Conservation (phyloP, 352 stramenopile genomes). For the Globisporangium splendens region DNA sequence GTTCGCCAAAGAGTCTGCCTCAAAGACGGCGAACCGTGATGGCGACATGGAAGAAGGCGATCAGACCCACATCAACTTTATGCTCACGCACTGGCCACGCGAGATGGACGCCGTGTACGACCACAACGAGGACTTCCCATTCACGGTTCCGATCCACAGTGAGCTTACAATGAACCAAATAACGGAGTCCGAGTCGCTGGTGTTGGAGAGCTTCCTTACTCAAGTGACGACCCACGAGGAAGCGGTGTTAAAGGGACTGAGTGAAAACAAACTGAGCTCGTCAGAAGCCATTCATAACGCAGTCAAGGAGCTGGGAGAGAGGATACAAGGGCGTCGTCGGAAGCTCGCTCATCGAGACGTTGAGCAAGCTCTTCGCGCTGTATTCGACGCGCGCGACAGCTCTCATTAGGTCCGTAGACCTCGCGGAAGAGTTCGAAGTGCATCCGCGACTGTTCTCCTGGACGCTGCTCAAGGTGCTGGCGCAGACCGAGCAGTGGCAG, state of each 20-base stretch:
- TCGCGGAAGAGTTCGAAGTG: constrained; percentile 40
- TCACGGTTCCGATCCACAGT: constrained; percentile 28
- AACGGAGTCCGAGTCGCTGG: neutral
- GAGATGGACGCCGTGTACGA: constrained; percentile 40
- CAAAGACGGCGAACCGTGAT: neutral
- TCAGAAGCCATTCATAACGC: constrained; percentile 41
- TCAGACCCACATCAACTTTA: constrained; percentile 29
- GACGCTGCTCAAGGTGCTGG: constrained; percentile 37
- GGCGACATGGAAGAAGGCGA: constrained; percentile 14
- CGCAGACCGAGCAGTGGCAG: constrained; percentile 46
- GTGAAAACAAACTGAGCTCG: constrained; percentile 40
- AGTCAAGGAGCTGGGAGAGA: constrained; percentile 27
- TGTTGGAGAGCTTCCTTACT: neutral
- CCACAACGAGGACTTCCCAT: constrained; percentile 29
- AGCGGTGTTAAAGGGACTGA: constrained; percentile 39
- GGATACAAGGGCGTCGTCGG: constrained; percentile 40
- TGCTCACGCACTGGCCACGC: constrained; percentile 49
- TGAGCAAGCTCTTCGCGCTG: constrained; percentile 56
- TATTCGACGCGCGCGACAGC: constrained; percentile 34
- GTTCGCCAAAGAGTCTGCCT: constrained; percentile 13
- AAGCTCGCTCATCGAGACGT: constrained; percentile 47
- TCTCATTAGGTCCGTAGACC: constrained; percentile 29
- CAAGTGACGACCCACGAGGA: constrained; percentile 27
- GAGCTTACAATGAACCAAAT: constrained; percentile 21
- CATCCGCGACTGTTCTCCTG: constrained; percentile 57